Conservation (phyloP, 352 stramenopile species). For the Globisporangium nunn region DNA sequence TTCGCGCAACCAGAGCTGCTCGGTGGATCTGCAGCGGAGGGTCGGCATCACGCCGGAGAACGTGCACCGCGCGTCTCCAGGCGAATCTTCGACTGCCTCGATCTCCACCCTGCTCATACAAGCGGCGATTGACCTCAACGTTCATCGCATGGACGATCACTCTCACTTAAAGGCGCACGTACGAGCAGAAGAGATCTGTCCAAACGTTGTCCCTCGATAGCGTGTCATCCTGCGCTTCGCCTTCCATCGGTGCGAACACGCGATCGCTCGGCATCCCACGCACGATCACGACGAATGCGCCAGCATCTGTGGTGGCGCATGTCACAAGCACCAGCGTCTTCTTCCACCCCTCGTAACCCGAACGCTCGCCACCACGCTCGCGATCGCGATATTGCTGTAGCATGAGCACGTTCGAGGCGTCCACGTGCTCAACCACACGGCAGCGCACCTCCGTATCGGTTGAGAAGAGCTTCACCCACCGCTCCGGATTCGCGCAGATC, state of each 20-base stretch:
- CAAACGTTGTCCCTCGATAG: background rate
- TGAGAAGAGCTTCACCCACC: background rate
- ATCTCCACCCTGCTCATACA: slow-evolving; percentile 1
- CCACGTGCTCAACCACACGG: background rate
- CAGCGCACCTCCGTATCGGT: background rate
- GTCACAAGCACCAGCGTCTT: slow-evolving; percentile 9
- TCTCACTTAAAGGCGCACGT: background rate
- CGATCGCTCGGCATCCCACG: background rate
- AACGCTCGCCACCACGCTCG: too few species aligned
- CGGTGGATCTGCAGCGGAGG: background rate
- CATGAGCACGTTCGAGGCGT: background rate
- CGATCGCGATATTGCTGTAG: background rate
- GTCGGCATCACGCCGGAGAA: background rate
- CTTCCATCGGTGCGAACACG: background rate
- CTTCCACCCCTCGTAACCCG: background rate
- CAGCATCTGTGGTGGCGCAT: background rate
- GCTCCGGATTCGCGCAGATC: slow-evolving; percentile 5
- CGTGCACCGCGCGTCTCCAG: background rate
- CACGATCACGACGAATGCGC: slow-evolving; percentile 1
- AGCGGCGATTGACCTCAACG: too few species aligned
- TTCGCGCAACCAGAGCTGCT: slow-evolving; percentile 5
- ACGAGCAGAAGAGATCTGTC: slow-evolving; percentile 13
- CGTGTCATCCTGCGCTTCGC: background rate
- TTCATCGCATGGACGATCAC: too few species aligned
- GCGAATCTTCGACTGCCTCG: background rate